These are phyloP conservation scores for Podaxis sp. DNA, from an alignment of 768 basidiomycete genomes.

Conservation along the genomic window DNA sequence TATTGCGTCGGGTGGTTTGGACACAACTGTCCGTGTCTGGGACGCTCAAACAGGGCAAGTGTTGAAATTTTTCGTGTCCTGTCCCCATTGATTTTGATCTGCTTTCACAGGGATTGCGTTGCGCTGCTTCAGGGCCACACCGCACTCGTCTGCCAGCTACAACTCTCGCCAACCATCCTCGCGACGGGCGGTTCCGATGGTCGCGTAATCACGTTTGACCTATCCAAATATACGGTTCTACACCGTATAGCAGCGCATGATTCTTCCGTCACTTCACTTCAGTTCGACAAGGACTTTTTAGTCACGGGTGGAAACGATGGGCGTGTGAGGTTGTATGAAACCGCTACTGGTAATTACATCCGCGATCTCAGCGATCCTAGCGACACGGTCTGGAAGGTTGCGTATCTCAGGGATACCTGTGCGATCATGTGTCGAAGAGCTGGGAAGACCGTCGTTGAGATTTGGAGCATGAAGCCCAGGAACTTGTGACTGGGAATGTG, in stretches of 20 bases:
- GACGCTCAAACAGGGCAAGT: conserved; percentile 79
- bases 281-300: conserved; percentile 81
- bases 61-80: not conserved
- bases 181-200: conserved; percentile 90
- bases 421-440: conserved; percentile 80
- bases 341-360: conserved; percentile 61
- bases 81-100: conserved; percentile 4
- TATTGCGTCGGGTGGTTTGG: conserved; percentile 85
- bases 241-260: conserved; percentile 87
- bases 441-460: conserved; percentile 84
- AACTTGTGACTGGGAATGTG: not conserved
- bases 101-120: conserved; percentile 57
- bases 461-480: conserved; percentile 66
- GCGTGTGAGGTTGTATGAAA: conserved; percentile 72
- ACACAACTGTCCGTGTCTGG: conserved; percentile 94
- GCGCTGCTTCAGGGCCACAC: conserved; percentile 91
- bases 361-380: conserved; percentile 75
- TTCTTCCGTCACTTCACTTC: conserved; percentile 81
- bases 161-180: conserved; percentile 65
- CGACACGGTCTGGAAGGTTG: conserved; percentile 88
- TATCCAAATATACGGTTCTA: conserved; percentile 37
- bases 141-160: conserved; percentile 88
- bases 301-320: conserved; percentile 88
- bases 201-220: conserved; percentile 48
- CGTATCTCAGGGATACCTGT: conserved; percentile 58